phyloP scores from a whole-genome alignment of 148 eudicot genomes.

The Beta vulgaris region DNA sequence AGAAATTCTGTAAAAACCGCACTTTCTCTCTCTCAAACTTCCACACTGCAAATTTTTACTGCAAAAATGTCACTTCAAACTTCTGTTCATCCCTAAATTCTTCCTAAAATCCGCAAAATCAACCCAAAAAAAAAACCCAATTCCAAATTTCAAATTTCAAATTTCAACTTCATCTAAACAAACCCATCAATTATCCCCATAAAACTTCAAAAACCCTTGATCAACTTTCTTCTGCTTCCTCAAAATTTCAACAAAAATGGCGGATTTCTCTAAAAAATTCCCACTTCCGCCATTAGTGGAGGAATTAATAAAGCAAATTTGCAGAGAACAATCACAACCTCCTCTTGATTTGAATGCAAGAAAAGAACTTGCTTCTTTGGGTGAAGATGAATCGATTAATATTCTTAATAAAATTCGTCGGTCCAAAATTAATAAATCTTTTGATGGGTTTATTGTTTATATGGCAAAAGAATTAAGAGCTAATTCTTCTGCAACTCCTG shows the following conservation, averaged over 20 bases:
- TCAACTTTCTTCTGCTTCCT: too few relatives aligned
- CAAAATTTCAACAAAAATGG: background rate
- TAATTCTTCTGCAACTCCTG: background rate
- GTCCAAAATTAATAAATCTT: background rate
- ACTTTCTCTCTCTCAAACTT: too few relatives aligned
- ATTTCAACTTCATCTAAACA: background rate
- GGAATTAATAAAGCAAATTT: conserved; percentile 21
- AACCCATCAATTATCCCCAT: background rate
- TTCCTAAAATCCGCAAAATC: too few relatives aligned
- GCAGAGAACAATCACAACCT: conserved; percentile 26
- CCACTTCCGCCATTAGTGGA: conserved; percentile 30
- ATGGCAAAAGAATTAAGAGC: conserved; percentile 12
- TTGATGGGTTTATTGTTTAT: conserved; percentile 26
- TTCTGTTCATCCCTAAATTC: too few relatives aligned
- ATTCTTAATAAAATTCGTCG: conserved; percentile 20
- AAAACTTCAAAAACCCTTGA: too few relatives aligned
- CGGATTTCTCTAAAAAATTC: background rate
- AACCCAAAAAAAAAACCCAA: too few relatives aligned
- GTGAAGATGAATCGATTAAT: conserved; percentile 27
- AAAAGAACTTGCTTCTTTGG: conserved; percentile 28
- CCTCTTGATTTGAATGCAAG: conserved; percentile 23
- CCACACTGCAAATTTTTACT: too few relatives aligned
- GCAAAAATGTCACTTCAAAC: too few relatives aligned
- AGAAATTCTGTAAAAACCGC: too few relatives aligned
- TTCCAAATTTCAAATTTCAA: background rate